These are phyloP conservation scores for Taphrina pruni DNA, from an alignment of 1,139 yeast species.

Conservation along the genomic window DNA sequence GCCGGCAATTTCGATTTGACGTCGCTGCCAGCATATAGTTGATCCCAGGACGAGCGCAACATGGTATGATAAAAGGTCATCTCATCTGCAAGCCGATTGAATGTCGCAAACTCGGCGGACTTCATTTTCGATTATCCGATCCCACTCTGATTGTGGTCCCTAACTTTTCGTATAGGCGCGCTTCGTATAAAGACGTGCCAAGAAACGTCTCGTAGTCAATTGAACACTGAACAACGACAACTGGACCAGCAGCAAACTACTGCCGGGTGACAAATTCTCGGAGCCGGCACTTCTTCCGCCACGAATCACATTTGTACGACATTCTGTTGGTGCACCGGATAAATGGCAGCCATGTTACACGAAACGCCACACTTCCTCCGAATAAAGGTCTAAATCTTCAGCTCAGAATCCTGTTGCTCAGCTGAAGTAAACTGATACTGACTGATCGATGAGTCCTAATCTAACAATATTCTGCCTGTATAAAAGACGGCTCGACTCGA, in stretches of 20 bases:
- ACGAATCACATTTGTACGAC: background rate
- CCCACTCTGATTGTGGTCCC: too few relatives aligned
- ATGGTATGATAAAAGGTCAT: conserved; percentile 10
- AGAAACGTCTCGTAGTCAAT: background rate
- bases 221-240: too few relatives aligned
- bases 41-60: conserved; percentile 9
- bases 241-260: too few relatives aligned
- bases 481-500: too few relatives aligned
- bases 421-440: too few relatives aligned
- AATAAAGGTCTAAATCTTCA: too few relatives aligned
- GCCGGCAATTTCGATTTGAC: background rate
- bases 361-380: too few relatives aligned
- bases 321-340: background rate
- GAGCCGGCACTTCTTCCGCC: background rate
- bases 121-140: background rate
- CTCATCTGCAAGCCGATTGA: conserved; percentile 11
- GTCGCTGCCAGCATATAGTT: conserved; percentile 2
- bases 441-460: too few relatives aligned
- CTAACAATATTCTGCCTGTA: too few relatives aligned
- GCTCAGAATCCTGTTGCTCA: background rate
- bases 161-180: too few relatives aligned
- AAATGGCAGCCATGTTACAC: background rate
- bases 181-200: too few relatives aligned
- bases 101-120: conserved; percentile 6
- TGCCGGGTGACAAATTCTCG: background rate